These are phyloP conservation scores for Naganishia randhawae DNA, from an alignment of 768 basidiomycete species.

Conservation along the genomic window DNA sequence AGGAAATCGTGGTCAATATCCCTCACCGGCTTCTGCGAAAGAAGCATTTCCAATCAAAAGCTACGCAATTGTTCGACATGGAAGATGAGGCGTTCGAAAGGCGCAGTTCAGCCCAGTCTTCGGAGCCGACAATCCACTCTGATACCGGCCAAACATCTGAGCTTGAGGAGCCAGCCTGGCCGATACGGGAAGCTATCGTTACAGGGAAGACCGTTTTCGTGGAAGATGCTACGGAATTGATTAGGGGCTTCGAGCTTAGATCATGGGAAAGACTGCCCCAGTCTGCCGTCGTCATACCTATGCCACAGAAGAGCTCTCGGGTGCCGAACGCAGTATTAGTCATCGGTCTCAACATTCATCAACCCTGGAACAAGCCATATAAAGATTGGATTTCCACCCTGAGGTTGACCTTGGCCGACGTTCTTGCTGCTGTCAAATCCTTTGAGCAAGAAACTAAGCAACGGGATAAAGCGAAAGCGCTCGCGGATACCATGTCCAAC, in stretches of 20 bases:
- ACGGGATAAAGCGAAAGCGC: conserved; percentile 20
- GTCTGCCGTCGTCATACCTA: conserved; percentile 44
- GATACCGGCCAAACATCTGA: background rate
- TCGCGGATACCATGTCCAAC: conserved; percentile 43
- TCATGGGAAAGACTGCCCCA: conserved; percentile 46
- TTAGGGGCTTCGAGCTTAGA: conserved; percentile 37
- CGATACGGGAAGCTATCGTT: conserved; percentile 40
- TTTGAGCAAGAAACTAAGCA: conserved; percentile 16
- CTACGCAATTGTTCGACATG: conserved; percentile 3
- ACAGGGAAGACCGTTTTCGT: conserved; percentile 43
- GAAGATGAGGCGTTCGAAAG: background rate
- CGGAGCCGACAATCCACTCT: background rate
- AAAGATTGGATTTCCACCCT: conserved; percentile 36
- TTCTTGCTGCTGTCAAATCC: conserved; percentile 6
- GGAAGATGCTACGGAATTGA: conserved; percentile 39
- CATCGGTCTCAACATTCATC: conserved; percentile 43
- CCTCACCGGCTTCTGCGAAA: conserved; percentile 12
- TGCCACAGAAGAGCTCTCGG: conserved; percentile 38
- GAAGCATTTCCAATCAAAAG: conserved; percentile 17
- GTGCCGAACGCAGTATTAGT: conserved; percentile 42
- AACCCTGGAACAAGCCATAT: conserved; percentile 43
- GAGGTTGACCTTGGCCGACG: conserved; percentile 7
- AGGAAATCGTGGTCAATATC: conserved; percentile 13
- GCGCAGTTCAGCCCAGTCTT: conserved; percentile 1
- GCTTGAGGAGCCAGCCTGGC: conserved; percentile 39